These are phyloP conservation scores for Globisporangium takayamanum DNA, from an alignment of 352 stramenopile genomes.

Conservation along the genomic window DNA sequence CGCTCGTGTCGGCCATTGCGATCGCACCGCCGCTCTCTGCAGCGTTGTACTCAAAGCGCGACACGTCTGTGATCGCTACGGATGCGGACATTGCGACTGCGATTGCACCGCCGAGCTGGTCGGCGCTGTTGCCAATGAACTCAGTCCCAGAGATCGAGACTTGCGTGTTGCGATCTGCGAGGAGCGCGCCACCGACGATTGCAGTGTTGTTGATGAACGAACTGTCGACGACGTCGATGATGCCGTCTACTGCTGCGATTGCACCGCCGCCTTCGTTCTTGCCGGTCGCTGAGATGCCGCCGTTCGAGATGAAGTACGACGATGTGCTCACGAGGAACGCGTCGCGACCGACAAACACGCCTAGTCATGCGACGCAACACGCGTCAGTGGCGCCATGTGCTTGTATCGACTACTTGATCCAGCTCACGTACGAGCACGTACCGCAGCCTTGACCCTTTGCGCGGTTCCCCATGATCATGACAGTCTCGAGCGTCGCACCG, in stretches of 20 bases:
- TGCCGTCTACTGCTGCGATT: conserved; percentile 34
- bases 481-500: conserved; percentile 21
- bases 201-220: conserved; percentile 45
- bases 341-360: conserved; percentile 46
- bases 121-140: conserved; percentile 42
- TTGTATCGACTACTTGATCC: neutral
- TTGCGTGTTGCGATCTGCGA: conserved; percentile 27
- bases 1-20: conserved; percentile 10
- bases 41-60: conserved; percentile 31
- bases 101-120: conserved; percentile 41
- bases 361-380: conserved; percentile 8
- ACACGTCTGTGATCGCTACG: conserved; percentile 10
- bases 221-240: conserved; percentile 24
- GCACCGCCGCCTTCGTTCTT: conserved; percentile 55
- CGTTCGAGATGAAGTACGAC: conserved; percentile 31
- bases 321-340: conserved; percentile 19
- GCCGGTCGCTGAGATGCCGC: conserved; percentile 33
- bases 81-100: conserved; percentile 14
- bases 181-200: conserved; percentile 32
- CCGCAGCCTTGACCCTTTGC: conserved; percentile 41
- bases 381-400: neutral
- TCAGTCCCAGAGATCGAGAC: conserved; percentile 15
- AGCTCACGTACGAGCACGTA: conserved; percentile 8
- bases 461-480: conserved; percentile 26
- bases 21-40: conserved; percentile 29